Conservation (phyloP, 768 basidiomycete species). For the Xerocomus brunneocitrinus region DNA sequence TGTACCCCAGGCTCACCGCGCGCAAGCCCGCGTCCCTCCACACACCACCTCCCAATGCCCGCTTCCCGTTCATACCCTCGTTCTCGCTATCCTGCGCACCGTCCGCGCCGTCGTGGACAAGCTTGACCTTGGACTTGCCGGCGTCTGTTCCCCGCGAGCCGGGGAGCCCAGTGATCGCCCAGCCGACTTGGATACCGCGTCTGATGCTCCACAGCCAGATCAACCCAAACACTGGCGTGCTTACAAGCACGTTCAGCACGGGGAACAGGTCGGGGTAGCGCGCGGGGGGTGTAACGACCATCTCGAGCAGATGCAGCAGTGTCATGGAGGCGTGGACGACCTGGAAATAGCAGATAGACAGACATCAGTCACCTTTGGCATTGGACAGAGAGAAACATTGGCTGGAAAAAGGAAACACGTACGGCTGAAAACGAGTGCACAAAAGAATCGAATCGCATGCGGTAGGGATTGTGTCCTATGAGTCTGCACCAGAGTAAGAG, state of each 20-base stretch:
- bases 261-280: constrained; percentile 83
- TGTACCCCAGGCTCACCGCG: constrained; percentile 26
- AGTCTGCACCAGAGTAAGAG: constrained; percentile 77
- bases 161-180: constrained; percentile 65
- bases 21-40: constrained; percentile 21
- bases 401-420: constrained; percentile 7
- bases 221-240: constrained; percentile 73
- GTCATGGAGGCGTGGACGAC: constrained; percentile 52
- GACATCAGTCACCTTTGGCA: background rate
- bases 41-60: background rate
- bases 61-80: background rate
- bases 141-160: constrained; percentile 9
- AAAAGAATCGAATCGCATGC: constrained; percentile 39
- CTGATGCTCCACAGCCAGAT: constrained; percentile 91
- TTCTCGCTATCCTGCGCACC: constrained; percentile 3
- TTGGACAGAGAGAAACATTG: background rate
- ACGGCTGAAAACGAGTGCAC: constrained; percentile 54
- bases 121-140: background rate
- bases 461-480: constrained; percentile 72
- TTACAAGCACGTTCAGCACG: constrained; percentile 79
- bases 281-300: constrained; percentile 55
- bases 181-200: constrained; percentile 71
- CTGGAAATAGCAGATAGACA: constrained; percentile 25
- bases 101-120: background rate
- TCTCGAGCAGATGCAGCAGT: constrained; percentile 60